Base-by-base conservation (phyloP, 495 filamentous ascomycete species). In the Aspergillus ostianus region DNA sequence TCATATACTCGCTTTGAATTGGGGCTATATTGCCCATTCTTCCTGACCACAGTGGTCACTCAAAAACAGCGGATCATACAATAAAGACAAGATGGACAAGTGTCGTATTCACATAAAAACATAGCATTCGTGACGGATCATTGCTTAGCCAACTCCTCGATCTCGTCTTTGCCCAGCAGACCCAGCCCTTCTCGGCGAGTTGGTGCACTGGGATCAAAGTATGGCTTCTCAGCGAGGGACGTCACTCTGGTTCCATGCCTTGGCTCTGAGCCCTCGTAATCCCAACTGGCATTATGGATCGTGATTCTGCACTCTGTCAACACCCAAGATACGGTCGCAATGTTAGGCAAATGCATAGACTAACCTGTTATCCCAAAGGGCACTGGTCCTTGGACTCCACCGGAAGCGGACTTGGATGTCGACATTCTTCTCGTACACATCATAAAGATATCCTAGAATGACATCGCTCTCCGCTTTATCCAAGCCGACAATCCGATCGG, bases 391-490 rank as follows among this genome's bases (percentile, higher is more conserved):
- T 0, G 84, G 84, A 13, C 76, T 86, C 87, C 86, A 88, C 59
- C 77, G 80, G 70, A 87, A 88, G 0, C 86, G 82, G 36, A 87
- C 77, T 68, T 90, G 85, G 58, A 89, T 88, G 64, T 90, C 87
- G 21, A 82, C 74, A 54, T 86, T 88, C 61, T 77, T 78, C 73
- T 88, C 84, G 68, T 82, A 87, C 2, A 88, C 83, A 62, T 87
- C 80, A 67, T 75, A 86, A 50, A 90, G 70, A 65, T 88, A 87
- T 41, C 78, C 78, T n/a, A 90, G 65, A 36, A 90, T 84, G n/a
- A 87, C 47, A 64, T 89, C 87, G 62, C 82, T 86, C 68, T 88
- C 85, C 2, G 81, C 84, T 60, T 82, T 81, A 62, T 88, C 85
- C 0, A 90, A 67, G 0, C 86, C 87, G 1, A 87, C 82, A 63